phyloP scores from a whole-genome alignment of 225 moss, liverwort and hornwort genomes.

The Physcomitrium patens region DNA sequence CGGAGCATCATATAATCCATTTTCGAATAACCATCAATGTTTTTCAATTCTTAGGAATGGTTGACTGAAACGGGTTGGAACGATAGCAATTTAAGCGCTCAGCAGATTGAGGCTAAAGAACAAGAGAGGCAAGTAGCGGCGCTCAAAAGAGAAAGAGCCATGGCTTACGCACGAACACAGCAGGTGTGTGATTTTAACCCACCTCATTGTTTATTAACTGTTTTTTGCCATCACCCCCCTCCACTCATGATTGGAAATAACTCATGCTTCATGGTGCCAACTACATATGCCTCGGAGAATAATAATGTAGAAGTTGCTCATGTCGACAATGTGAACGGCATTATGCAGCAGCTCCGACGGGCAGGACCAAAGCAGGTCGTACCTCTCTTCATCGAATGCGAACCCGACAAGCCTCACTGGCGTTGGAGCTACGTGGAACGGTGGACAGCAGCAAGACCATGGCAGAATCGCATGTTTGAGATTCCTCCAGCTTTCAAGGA shows the following conservation, averaged over 20 bases:
- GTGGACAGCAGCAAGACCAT: conserved; percentile 82
- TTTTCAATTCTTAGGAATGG: conserved; percentile 37
- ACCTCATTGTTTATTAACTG: not conserved
- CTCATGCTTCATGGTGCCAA: not conserved
- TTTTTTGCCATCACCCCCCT: not conserved
- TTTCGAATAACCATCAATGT: not conserved
- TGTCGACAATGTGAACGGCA: conserved; percentile 8
- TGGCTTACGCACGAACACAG: conserved; percentile 83
- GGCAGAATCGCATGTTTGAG: conserved; percentile 78
- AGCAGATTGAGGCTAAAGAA: conserved; percentile 80
- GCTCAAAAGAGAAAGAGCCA: conserved; percentile 87
- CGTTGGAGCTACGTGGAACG: conserved; percentile 98
- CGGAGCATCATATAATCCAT: not conserved
- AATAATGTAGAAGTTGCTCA: not conserved
- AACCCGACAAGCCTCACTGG: conserved; percentile 84
- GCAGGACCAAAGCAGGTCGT: conserved; percentile 55
- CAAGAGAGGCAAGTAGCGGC: conserved; percentile 85
- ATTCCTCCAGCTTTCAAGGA: conserved; percentile 40
- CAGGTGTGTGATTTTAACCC: conserved; percentile 52
- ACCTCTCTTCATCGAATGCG: conserved; percentile 82
- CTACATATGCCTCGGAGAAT: not conserved
- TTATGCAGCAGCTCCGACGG: conserved; percentile 63
- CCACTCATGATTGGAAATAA: not conserved
- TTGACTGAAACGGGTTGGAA: conserved; percentile 69
- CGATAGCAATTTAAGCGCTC: conserved; percentile 59